Evolutionary conservation across 1,139 yeast genomes (phyloP).

Genomic region (Suhomyces kunorum): DNA sequence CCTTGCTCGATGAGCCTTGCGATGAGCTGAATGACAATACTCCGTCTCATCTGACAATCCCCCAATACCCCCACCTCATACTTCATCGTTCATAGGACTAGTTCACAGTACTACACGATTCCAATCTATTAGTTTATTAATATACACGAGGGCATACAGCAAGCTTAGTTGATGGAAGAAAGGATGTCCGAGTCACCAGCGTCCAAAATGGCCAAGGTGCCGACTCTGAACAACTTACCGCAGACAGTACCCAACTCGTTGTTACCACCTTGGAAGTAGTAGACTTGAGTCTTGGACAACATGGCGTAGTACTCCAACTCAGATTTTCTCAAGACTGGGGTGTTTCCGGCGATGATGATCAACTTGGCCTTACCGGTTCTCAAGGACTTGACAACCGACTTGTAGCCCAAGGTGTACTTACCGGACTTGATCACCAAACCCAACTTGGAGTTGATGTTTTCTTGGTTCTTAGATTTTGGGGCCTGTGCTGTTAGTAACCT

Average conservation of each 20-base stretch:
- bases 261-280: constrained; percentile 99
- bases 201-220: constrained; percentile 92
- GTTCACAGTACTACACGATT: not conserved
- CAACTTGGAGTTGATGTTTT: constrained; percentile 97
- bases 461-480: constrained; percentile 79
- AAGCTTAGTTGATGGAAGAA: constrained; percentile 41
- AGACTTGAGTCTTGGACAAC: constrained; percentile 98
- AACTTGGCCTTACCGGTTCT: constrained; percentile 99
- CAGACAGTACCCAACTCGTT: constrained; percentile 99
- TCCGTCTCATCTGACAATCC: too few species aligned
- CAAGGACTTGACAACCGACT: constrained; percentile 96
- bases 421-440: constrained; percentile 99
- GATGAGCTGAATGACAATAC: too few species aligned
- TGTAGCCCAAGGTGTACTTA: constrained; percentile 99
- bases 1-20: too few species aligned
- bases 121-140: constrained; percentile 15
- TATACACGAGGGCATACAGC: constrained; percentile 13
- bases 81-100: not conserved
- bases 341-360: constrained; percentile 97
- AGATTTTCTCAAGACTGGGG: constrained; percentile 99
- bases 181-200: constrained; percentile 99
- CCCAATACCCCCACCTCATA: not conserved
- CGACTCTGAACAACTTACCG: constrained; percentile 99
- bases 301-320: constrained; percentile 99
- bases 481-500: constrained; percentile 62